Evolutionary conservation across 495 filamentous ascomycete genomes (phyloP).

Genomic region (Chaetomium fimeti): DNA sequence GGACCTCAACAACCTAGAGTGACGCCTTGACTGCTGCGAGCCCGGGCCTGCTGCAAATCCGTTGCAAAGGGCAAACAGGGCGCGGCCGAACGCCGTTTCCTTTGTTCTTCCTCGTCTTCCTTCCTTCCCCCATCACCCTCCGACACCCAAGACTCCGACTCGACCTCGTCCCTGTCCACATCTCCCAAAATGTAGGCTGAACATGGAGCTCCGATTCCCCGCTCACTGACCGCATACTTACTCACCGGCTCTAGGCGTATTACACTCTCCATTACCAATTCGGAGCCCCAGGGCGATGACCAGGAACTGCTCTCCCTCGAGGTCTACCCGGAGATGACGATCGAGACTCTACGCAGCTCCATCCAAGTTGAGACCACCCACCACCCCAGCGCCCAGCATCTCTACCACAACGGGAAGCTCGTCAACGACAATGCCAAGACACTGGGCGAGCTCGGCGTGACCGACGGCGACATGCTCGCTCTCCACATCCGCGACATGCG

Average conservation of each 20-base stretch:
- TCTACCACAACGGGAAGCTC: slow-evolving; percentile 87
- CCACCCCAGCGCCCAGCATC: slow-evolving; percentile 59
- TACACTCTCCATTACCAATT: slow-evolving; percentile 70
- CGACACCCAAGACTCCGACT: neutral
- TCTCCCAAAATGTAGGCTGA: slow-evolving; percentile 17
- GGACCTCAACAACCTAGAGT: neutral
- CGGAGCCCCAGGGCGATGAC: slow-evolving; percentile 63
- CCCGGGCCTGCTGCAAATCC: neutral
- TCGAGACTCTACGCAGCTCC: slow-evolving; percentile 81
- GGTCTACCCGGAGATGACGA: slow-evolving; percentile 77
- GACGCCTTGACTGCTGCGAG: neutral
- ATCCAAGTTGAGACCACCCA: slow-evolving; percentile 60
- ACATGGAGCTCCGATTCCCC: neutral
- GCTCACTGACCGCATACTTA: neutral
- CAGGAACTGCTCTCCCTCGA: slow-evolving; percentile 81
- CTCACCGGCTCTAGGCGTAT: slow-evolving; percentile 28
- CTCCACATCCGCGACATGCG: slow-evolving; percentile 67
- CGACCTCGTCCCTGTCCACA: neutral
- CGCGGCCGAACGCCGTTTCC: slow-evolving; percentile 9
- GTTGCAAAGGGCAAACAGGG: slow-evolving; percentile 8
- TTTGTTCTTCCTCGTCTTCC: neutral
- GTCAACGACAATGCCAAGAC: slow-evolving; percentile 75
- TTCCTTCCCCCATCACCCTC: neutral
- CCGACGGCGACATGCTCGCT: slow-evolving; percentile 88
- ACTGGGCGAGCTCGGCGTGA: slow-evolving; percentile 75